phyloP scores from a whole-genome alignment of 2,329 filamentous ascomycete species.

The Chaetothyriales sp. region DNA sequence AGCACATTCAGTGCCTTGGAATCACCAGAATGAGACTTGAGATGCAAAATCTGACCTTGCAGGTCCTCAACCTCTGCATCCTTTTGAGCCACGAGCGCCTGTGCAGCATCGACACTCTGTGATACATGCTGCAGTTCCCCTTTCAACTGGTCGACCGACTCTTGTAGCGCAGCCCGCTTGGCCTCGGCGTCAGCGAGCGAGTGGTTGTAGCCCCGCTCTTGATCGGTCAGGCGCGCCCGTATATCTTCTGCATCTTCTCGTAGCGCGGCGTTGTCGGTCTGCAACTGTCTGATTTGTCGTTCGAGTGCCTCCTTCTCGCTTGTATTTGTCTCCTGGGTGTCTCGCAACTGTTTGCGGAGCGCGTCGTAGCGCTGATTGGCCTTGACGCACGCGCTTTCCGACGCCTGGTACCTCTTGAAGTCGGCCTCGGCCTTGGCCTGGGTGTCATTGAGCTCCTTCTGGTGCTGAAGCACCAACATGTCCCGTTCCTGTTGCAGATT shows the following conservation, averaged over 20 bases:
- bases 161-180: conserved; percentile 43
- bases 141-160: conserved; percentile 36
- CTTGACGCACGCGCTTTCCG: conserved; percentile 37
- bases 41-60: conserved; percentile 65
- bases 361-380: conserved; percentile 40
- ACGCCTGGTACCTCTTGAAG: conserved; percentile 51
- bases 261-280: conserved; percentile 57
- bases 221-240: conserved; percentile 56
- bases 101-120: conserved; percentile 43
- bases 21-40: conserved; percentile 79
- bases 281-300: conserved; percentile 37
- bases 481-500: conserved; percentile 80
- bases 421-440: conserved; percentile 73
- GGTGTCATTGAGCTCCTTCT: conserved; percentile 68
- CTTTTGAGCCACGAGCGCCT: conserved; percentile 51
- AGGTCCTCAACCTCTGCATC: conserved; percentile 58
- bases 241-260: conserved; percentile 75
- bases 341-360: conserved; percentile 39
- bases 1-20: conserved; percentile 73
- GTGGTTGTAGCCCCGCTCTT: conserved; percentile 49
- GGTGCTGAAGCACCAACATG: conserved; percentile 59
- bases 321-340: conserved; percentile 36
- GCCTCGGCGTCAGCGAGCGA: conserved; percentile 46
- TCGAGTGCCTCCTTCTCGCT: conserved; percentile 43
- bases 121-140: conserved; percentile 40